Evolutionary conservation across 129 eudicot genomes (phyloP).

Genomic region (Lonicera japonica): DNA sequence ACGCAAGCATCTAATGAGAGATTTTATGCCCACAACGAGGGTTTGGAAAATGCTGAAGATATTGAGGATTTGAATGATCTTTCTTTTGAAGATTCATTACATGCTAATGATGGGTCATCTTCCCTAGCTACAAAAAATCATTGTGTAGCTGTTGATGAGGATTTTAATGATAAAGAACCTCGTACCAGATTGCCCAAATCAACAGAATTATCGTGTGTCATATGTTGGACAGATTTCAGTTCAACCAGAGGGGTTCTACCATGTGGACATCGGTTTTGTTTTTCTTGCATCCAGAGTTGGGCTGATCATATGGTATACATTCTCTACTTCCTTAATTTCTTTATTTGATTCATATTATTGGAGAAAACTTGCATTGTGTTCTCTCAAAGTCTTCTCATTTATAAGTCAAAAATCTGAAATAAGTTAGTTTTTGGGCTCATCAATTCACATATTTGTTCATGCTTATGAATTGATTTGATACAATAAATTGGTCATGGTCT

Average conservation of each 20-base stretch:
- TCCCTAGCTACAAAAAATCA: constrained; percentile 8
- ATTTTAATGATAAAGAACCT: constrained; percentile 11
- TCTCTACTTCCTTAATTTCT: constrained; percentile 4
- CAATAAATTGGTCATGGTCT: constrained; percentile 11
- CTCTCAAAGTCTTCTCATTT: no score
- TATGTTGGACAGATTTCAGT: constrained; percentile 89
- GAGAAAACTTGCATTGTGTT: no score
- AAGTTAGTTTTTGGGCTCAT: background rate
- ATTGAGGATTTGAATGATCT: constrained; percentile 28
- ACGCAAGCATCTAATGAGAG: constrained; percentile 20
- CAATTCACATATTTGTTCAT: background rate
- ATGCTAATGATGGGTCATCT: constrained; percentile 10
- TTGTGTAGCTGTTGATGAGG: constrained; percentile 18
- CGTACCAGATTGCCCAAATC: constrained; percentile 27
- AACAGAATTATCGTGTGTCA: constrained; percentile 67
- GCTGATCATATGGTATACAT: constrained; percentile 74
- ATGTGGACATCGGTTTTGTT: constrained; percentile 99
- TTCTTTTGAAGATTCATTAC: constrained; percentile 14
- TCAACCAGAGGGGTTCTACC: constrained; percentile 80
- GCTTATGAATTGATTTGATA: background rate
- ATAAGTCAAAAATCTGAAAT: background rate
- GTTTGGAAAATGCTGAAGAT: constrained; percentile 32
- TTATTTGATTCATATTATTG: no score
- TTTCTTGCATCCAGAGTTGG: constrained; percentile 91
- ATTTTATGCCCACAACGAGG: constrained; percentile 8